Percentiles rank a stretch among this genome's conserved stretches.
These are phyloP conservation scores for Termitomyces sp. DNA, from an alignment of 768 basidiomycete species.

Conservation along the genomic window DNA sequence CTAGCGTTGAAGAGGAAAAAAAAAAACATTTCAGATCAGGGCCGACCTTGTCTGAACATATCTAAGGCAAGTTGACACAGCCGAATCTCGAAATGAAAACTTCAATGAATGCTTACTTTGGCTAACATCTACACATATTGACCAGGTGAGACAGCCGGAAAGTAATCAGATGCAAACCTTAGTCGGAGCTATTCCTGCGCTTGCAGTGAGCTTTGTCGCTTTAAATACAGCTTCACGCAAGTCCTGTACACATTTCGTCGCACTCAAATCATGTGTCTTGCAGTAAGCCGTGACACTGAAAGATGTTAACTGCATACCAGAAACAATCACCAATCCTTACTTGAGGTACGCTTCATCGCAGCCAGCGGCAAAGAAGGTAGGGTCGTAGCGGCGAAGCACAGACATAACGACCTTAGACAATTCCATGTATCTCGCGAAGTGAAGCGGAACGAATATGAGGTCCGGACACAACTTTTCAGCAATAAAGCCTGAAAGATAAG, in stretches of 20 bases:
- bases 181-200: conserved; percentile 94
- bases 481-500: conserved; percentile 62
- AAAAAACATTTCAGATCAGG: not conserved
- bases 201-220: conserved; percentile 85
- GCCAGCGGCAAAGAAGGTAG: conserved; percentile 68
- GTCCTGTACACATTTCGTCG: conserved; percentile 71
- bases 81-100: not conserved
- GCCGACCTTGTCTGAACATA: conserved; percentile 83
- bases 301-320: conserved; percentile 1
- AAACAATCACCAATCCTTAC: conserved; percentile 36
- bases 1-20: not conserved
- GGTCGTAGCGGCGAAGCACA: conserved; percentile 64
- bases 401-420: conserved; percentile 74
- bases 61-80: conserved; percentile 35
- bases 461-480: conserved; percentile 93
- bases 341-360: conserved; percentile 93
- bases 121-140: conserved; percentile 68
- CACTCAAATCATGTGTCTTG: conserved; percentile 51
- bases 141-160: conserved; percentile 7
- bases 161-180: conserved; percentile 47
- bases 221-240: conserved; percentile 70
- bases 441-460: conserved; percentile 61
- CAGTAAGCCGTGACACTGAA: conserved; percentile 82
- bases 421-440: conserved; percentile 59
- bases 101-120: conserved; percentile 49